These are phyloP conservation scores for Pyrenopolyporus hunteri DNA, from an alignment of 495 filamentous ascomycete genomes.

Conservation along the genomic window DNA sequence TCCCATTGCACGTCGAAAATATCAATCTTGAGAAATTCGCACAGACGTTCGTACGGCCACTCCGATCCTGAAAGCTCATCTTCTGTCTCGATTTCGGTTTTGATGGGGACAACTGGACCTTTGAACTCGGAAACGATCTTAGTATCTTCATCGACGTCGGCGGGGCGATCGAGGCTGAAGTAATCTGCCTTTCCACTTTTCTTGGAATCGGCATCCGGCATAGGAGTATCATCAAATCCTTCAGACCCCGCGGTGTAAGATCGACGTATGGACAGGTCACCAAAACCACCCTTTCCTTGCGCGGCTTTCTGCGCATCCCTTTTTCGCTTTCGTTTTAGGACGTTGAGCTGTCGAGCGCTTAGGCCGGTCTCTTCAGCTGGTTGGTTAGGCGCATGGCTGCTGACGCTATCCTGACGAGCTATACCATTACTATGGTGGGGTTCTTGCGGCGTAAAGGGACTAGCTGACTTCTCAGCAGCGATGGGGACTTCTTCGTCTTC, in stretches of 20 bases:
- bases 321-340: slow-evolving; percentile 89
- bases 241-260: slow-evolving; percentile 62
- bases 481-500: slow-evolving; percentile 78
- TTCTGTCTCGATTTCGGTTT: slow-evolving; percentile 70
- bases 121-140: slow-evolving; percentile 98
- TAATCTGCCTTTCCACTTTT: slow-evolving; percentile 85
- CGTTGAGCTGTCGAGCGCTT: slow-evolving; percentile 91
- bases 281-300: slow-evolving; percentile 71
- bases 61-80: slow-evolving; percentile 78
- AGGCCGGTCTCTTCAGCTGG: slow-evolving; percentile 71
- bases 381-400: slow-evolving; percentile 40
- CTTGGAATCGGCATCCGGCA: slow-evolving; percentile 63
- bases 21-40: slow-evolving; percentile 90
- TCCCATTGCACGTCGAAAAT: slow-evolving; percentile 96
- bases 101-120: slow-evolving; percentile 67
- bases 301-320: slow-evolving; percentile 81
- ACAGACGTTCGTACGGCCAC: slow-evolving; percentile 94
- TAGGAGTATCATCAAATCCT: slow-evolving; percentile 61
- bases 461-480: slow-evolving; percentile 44
- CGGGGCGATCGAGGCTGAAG: slow-evolving; percentile 78
- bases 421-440: slow-evolving; percentile 50
- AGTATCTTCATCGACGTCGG: slow-evolving; percentile 79
- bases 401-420: slow-evolving; percentile 43
- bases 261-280: slow-evolving; percentile 78
- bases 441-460: slow-evolving; percentile 52